Base-by-base conservation (phyloP, 108 stramenopile species). In the Cyclotella distinguenda region DNA sequence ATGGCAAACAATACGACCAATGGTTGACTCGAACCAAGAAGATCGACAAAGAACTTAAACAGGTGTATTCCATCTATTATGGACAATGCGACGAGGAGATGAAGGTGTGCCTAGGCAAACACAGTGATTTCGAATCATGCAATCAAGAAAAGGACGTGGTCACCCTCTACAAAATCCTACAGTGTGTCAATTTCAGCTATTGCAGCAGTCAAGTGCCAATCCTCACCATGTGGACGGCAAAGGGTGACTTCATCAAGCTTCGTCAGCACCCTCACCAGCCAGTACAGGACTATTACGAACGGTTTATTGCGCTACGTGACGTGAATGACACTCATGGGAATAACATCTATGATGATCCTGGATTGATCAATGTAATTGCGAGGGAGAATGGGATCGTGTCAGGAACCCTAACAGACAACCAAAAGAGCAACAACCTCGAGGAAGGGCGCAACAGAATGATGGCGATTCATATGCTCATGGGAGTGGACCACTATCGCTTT, bases 31-130 rank as follows among this genome's bases (percentile, higher is more conserved):
- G 19, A 49, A 25, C 1, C 19, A 6, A 49, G 23, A 49, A 49
- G 48, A 22, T 22, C 6, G 25, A 49, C 3, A 49, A 11, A 22
- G 23, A 49, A 22, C 48, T 9, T 1, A 49, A 4, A 22, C 48
- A 49, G 6, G 25, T 6, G 3, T 49, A 25, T 22, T 22, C 48
- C 6, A 49, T 4, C 2, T 49, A 22, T 19, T 49, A 49, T 25
- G 48, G n/a, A 25, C 48, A 49, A 19, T 22, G 19, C 23, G 48
- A 49, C 48, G 1, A 49, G 10, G 48, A 49, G 21, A 49, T 49
- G 18, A 49, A 49, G 48, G 15, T 22, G 3, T 9, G 23, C 1
- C 48, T 49, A 1, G 23, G 11, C 3, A 22, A 49, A 6, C 21
- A 49, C 23, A 11, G 3, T 1, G 3, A 15, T 1, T 49, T 49